phyloP scores from a whole-genome alignment of 805 yeast species.

The Pichia kluyveri region DNA sequence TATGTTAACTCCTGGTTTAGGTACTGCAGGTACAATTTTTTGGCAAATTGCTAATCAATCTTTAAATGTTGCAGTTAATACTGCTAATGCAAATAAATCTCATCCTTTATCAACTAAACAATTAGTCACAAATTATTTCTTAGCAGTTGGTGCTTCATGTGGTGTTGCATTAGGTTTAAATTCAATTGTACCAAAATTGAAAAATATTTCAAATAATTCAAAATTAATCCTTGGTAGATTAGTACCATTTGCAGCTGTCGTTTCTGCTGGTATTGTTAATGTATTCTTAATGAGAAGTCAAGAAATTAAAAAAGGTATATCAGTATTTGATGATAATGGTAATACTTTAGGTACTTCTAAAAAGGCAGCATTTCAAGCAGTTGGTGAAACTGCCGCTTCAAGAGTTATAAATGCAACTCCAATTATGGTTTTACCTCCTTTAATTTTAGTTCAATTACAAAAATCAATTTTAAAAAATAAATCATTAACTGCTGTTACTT shows the following conservation, averaged over 20 bases:
- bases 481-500: constrained; percentile 53
- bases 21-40: constrained; percentile 82
- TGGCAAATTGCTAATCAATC: constrained; percentile 99
- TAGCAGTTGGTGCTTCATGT: constrained; percentile 93
- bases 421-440: constrained; percentile 93
- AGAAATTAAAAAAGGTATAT: constrained; percentile 79
- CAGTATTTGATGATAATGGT: constrained; percentile 56
- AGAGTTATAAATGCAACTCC: constrained; percentile 96
- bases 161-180: constrained; percentile 92
- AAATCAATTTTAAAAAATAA: constrained; percentile 58
- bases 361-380: constrained; percentile 85
- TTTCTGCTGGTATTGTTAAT: constrained; percentile 91
- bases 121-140: constrained; percentile 64
- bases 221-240: constrained; percentile 69
- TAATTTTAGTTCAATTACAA: constrained; percentile 72
- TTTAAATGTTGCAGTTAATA: constrained; percentile 91
- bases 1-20: constrained; percentile 92
- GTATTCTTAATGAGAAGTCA: constrained; percentile 96
- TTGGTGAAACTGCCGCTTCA: constrained; percentile 93
- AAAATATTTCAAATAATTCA: constrained; percentile 58
- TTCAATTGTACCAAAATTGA: constrained; percentile 80
- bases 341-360: constrained; percentile 67
- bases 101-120: constrained; percentile 80
- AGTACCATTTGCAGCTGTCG: constrained; percentile 98
- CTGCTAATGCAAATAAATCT: constrained; percentile 92